A percentile compares a stretch with the other conserved stretches of the same genome.
phyloP scores from a whole-genome alignment of 2,329 filamentous ascomycete genomes.

The Colletotrichum sp. region DNA sequence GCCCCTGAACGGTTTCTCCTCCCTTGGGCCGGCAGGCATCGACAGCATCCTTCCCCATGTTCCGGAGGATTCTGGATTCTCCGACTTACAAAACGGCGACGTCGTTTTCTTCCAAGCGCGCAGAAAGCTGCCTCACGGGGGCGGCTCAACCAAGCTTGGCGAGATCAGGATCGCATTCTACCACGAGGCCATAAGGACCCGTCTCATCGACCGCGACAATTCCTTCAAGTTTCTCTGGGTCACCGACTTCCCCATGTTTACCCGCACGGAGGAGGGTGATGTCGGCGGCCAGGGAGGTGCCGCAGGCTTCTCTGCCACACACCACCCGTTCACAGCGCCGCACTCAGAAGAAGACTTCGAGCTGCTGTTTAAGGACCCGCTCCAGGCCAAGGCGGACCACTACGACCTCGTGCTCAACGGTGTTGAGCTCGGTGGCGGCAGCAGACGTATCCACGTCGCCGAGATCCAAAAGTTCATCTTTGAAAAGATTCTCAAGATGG shows the following conservation, averaged over 20 bases:
- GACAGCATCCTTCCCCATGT: conserved; percentile 34
- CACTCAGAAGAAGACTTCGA: conserved; percentile 75
- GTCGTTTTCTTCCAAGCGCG: conserved; percentile 84
- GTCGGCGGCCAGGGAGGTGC: conserved; percentile 78
- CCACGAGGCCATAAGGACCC: conserved; percentile 68
- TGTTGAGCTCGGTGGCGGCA: conserved; percentile 91
- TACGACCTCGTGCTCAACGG: conserved; percentile 98
- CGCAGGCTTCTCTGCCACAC: conserved; percentile 83
- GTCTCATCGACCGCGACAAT: conserved; percentile 52
- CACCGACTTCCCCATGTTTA: conserved; percentile 91
- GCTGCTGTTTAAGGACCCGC: conserved; percentile 73
- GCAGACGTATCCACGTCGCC: conserved; percentile 87
- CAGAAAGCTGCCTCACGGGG: conserved; percentile 65
- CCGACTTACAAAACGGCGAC: conserved; percentile 70
- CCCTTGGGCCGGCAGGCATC: conserved; percentile 60
- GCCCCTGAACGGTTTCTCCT: conserved; percentile 77
- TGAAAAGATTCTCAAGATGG: conserved; percentile 82
- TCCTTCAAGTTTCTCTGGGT: conserved; percentile 82
- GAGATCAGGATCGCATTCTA: conserved; percentile 75
- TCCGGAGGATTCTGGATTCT: conserved; percentile 28
- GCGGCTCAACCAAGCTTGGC: conserved; percentile 76
- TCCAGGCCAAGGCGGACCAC: conserved; percentile 79
- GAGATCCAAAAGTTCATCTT: conserved; percentile 85
- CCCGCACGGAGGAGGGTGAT: conserved; percentile 66
- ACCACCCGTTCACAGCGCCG: conserved; percentile 96